Conservation (phyloP, 2,329 filamentous ascomycete genomes). For the Chlorencoelia australis region DNA sequence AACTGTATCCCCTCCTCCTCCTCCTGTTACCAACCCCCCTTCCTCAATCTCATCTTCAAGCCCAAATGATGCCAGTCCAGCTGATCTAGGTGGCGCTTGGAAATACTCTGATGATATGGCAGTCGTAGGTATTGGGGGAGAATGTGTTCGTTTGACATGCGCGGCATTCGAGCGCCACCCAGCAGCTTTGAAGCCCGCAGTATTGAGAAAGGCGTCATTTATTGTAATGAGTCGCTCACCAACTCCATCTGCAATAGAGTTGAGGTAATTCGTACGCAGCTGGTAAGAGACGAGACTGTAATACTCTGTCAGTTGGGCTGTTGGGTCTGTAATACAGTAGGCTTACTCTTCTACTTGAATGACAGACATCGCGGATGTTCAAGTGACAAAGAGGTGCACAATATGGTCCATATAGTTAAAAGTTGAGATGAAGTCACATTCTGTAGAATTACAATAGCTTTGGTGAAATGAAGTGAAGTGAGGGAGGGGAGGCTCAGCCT, state of each 20-base stretch:
- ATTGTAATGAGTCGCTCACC: slow-evolving; percentile 76
- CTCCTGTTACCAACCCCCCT: slow-evolving; percentile 57
- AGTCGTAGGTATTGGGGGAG: slow-evolving; percentile 76
- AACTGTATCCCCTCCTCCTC: slow-evolving; percentile 54
- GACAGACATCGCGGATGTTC: slow-evolving; percentile 27
- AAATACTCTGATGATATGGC: slow-evolving; percentile 79
- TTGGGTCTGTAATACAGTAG: background rate
- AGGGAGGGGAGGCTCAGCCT: slow-evolving; percentile 1
- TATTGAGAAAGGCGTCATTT: slow-evolving; percentile 69
- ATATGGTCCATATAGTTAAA: too few relatives aligned
- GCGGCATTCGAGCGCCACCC: slow-evolving; percentile 68
- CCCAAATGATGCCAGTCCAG: slow-evolving; percentile 43
- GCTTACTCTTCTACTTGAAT: slow-evolving; percentile 30
- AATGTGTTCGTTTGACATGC: slow-evolving; percentile 74
- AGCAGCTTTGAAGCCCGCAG: slow-evolving; percentile 70
- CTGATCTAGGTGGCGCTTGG: slow-evolving; percentile 54
- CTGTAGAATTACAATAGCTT: too few relatives aligned
- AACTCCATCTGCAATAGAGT: slow-evolving; percentile 71
- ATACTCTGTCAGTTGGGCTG: slow-evolving; percentile 1
- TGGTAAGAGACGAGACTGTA: slow-evolving; percentile 71
- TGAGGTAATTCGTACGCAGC: slow-evolving; percentile 69
- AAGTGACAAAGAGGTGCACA: too few relatives aligned
- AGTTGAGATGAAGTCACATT: too few relatives aligned
- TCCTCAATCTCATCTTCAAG: slow-evolving; percentile 59
- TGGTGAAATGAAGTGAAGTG: background rate